phyloP scores from a whole-genome alignment of 805 yeast genomes.

The Yueomyces sp. region DNA sequence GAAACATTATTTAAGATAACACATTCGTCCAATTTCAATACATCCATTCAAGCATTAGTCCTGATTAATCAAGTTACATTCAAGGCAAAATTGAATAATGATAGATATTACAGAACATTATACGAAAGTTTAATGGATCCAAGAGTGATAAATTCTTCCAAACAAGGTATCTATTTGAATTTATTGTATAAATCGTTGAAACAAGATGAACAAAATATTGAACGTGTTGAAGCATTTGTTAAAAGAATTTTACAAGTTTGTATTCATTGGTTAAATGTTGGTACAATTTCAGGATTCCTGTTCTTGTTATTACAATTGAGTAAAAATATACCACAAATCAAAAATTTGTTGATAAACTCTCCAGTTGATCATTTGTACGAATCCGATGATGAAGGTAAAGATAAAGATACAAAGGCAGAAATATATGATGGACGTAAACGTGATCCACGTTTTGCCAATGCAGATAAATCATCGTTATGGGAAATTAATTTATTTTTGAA shows the following conservation, averaged over 20 bases:
- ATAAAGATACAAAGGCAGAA: slow-evolving; percentile 5
- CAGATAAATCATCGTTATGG: slow-evolving; percentile 74
- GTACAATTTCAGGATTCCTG: slow-evolving; percentile 76
- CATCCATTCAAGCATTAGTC: slow-evolving; percentile 83
- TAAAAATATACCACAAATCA: slow-evolving; percentile 49
- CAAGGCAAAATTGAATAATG: slow-evolving; percentile 41
- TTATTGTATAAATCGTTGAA: slow-evolving; percentile 73
- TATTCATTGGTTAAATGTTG: slow-evolving; percentile 74
- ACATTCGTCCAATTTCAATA: slow-evolving; percentile 86
- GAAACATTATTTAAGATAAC: slow-evolving; percentile 81
- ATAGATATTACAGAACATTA: slow-evolving; percentile 73
- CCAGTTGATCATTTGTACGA: slow-evolving; percentile 38
- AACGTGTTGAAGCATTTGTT: slow-evolving; percentile 76
- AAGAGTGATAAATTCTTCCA: slow-evolving; percentile 73
- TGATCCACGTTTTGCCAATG: slow-evolving; percentile 88
- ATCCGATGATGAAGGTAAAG: slow-evolving; percentile 32
- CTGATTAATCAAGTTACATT: slow-evolving; percentile 69
- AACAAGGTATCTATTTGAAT: slow-evolving; percentile 85
- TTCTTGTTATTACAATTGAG: slow-evolving; percentile 58
- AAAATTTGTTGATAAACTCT: slow-evolving; percentile 44
- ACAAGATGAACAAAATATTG: slow-evolving; percentile 40
- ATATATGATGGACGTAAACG: slow-evolving; percentile 75
- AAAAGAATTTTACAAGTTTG: slow-evolving; percentile 83
- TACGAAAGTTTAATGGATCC: slow-evolving; percentile 84
- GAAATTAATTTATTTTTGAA: slow-evolving; percentile 59